Percentiles rank a stretch among this genome's conserved stretches.
Evolutionary conservation across 139 green algal species (phyloP).

Genomic region (Trebouxia sp.): DNA sequence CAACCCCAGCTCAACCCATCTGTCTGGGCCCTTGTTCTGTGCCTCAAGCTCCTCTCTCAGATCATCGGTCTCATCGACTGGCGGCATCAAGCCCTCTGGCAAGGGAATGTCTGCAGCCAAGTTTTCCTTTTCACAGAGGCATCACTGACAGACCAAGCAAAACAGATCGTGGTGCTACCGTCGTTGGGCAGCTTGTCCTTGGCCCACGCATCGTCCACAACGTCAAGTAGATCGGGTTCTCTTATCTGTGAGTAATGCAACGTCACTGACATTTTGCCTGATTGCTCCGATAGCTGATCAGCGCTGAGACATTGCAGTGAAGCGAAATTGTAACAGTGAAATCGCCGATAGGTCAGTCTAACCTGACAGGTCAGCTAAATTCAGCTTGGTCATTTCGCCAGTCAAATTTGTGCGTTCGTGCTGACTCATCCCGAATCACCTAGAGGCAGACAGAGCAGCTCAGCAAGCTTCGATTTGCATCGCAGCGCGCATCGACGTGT

Average conservation of each 20-base stretch:
- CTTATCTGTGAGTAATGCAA: conserved; percentile 21
- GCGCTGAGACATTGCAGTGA: neutral
- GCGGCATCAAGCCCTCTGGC: conserved; percentile 28
- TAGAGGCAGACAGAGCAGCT: conserved; percentile 17
- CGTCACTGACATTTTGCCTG: conserved; percentile 15
- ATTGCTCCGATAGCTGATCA: neutral
- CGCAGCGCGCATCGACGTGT: neutral
- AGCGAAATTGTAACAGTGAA: too few relatives aligned
- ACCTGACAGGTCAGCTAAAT: too few relatives aligned
- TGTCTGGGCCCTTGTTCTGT: conserved; percentile 2
- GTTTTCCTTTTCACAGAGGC: neutral
- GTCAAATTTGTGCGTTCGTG: too few relatives aligned
- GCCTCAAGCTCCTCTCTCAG: conserved; percentile 21
- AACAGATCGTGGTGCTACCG: neutral
- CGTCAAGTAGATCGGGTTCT: conserved; percentile 27
- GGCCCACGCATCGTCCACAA: conserved; percentile 29
- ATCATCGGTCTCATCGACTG: conserved; percentile 31
- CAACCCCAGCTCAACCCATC: conserved; percentile 24
- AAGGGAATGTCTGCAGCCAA: conserved; percentile 25
- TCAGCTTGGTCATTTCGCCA: too few relatives aligned
- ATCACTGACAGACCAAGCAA: too few relatives aligned
- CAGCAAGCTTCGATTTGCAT: neutral
- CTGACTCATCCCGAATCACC: neutral
- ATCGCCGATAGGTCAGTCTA: too few relatives aligned
- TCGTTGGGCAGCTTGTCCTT: conserved; percentile 32